These are phyloP conservation scores for Astraeus odoratus DNA, from an alignment of 768 basidiomycete species.

Conservation along the genomic window DNA sequence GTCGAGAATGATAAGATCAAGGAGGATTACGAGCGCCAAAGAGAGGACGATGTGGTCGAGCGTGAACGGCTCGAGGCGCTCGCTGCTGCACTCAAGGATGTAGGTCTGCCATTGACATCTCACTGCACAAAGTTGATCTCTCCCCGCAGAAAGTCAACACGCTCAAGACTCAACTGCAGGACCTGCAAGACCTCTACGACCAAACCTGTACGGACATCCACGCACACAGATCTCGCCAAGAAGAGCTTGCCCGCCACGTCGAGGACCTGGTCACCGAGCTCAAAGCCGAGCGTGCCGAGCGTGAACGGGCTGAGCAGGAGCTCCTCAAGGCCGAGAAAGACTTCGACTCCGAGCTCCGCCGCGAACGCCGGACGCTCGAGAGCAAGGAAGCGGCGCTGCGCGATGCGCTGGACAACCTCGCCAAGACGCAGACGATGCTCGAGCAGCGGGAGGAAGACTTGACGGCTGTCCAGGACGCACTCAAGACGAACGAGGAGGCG, in stretches of 20 bases:
- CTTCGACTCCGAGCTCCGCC: slow-evolving; percentile 54
- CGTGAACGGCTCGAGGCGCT: slow-evolving; percentile 62
- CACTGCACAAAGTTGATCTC: background rate
- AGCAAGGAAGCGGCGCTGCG: slow-evolving; percentile 65
- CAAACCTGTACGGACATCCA: slow-evolving; percentile 53
- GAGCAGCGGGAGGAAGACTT: slow-evolving; percentile 73
- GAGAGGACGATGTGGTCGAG: slow-evolving; percentile 72
- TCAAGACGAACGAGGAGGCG: slow-evolving; percentile 70
- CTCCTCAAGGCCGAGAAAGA: slow-evolving; percentile 53
- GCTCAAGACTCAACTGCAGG: slow-evolving; percentile 60
- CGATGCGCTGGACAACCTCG: slow-evolving; percentile 54
- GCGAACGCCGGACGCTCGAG: slow-evolving; percentile 57
- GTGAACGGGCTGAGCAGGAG: slow-evolving; percentile 47
- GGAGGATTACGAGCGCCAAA: slow-evolving; percentile 60
- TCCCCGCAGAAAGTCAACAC: slow-evolving; percentile 55
- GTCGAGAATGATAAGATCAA: slow-evolving; percentile 75
- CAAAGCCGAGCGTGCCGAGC: slow-evolving; percentile 49
- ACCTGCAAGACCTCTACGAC: slow-evolving; percentile 61
- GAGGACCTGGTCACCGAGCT: slow-evolving; percentile 64
- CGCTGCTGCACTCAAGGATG: slow-evolving; percentile 75
- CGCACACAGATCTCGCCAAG: slow-evolving; percentile 64
- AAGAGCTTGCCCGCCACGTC: slow-evolving; percentile 69
- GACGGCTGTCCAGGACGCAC: slow-evolving; percentile 58
- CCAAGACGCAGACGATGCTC: slow-evolving; percentile 57
- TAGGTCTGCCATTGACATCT: slow-evolving; percentile 20